These are phyloP conservation scores for Amanita thiersii DNA, from an alignment of 768 basidiomycete species.

Conservation along the genomic window DNA sequence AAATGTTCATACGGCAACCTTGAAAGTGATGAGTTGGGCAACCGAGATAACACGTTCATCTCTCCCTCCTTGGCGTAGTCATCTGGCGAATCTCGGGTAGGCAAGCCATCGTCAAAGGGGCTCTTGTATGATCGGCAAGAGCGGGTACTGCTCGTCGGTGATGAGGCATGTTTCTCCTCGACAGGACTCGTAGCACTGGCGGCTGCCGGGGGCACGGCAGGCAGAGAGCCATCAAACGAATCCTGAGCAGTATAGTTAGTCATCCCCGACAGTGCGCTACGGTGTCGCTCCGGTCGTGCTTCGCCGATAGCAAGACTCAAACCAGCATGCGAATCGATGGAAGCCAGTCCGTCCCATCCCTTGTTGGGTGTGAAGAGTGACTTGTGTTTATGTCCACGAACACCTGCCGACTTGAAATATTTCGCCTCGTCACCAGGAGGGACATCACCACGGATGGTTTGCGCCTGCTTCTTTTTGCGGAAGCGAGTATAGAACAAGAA, in stretches of 20 bases:
- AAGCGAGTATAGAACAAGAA: conserved; percentile 23
- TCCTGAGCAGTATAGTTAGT: background rate
- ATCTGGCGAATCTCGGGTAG: background rate
- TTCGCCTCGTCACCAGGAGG: background rate
- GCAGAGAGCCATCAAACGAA: background rate
- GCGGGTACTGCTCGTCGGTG: background rate
- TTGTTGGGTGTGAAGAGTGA: background rate
- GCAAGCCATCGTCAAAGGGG: background rate
- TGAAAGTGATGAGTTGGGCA: background rate
- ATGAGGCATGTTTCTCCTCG: background rate
- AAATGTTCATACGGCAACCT: too few species aligned
- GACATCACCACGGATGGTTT: too few species aligned
- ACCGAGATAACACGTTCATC: too few species aligned
- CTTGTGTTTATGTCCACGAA: conserved; percentile 5
- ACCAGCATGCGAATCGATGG: conserved; percentile 22
- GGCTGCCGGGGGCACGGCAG: background rate
- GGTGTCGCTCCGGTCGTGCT: background rate
- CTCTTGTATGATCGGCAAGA: background rate
- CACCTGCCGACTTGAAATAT: background rate
- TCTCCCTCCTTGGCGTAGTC: background rate
- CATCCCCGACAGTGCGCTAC: background rate
- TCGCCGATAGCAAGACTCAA: background rate
- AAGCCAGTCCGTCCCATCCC: conserved; percentile 24
- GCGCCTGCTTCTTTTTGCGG: too few species aligned
- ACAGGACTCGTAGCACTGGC: conserved; percentile 1